Evolutionary conservation across 768 basidiomycete genomes (phyloP).

Genomic region (Zangia roseola): DNA sequence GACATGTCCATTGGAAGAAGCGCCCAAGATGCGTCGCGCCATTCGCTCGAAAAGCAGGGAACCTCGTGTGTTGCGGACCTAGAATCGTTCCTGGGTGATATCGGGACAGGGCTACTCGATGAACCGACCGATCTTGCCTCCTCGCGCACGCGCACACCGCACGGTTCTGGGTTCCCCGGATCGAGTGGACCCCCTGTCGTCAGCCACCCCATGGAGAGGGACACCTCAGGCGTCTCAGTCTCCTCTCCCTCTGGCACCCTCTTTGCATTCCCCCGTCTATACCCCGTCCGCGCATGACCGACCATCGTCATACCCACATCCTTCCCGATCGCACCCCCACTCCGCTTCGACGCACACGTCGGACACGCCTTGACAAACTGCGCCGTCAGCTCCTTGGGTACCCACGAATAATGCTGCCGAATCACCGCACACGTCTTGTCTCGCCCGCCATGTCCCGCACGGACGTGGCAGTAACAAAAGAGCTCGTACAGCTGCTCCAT

Average conservation of each 20-base stretch:
- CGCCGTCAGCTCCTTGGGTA: slow-evolving; percentile 81
- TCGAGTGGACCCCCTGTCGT: slow-evolving; percentile 29
- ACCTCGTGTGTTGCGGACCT: neutral
- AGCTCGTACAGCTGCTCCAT: slow-evolving; percentile 79
- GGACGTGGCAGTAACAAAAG: slow-evolving; percentile 69
- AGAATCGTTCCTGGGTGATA: neutral
- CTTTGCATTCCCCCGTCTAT: neutral
- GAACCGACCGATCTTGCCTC: neutral
- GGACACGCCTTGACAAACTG: slow-evolving; percentile 80
- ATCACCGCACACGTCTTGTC: slow-evolving; percentile 74
- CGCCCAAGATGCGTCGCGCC: no score
- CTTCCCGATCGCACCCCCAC: slow-evolving; percentile 20
- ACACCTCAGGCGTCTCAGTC: no score
- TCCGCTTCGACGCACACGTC: slow-evolving; percentile 56
- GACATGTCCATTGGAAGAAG: no score
- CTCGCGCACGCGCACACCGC: slow-evolving; percentile 3
- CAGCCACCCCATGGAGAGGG: slow-evolving; percentile 15
- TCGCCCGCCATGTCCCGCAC: slow-evolving; percentile 68
- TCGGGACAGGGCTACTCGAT: neutral
- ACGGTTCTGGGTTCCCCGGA: slow-evolving; percentile 17
- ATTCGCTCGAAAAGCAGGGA: neutral
- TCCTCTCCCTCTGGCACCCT: no score
- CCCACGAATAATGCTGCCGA: slow-evolving; percentile 72
- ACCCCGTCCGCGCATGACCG: no score
- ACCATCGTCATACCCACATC: neutral